phyloP scores from a whole-genome alignment of 2,329 filamentous ascomycete species.

The Bisporella sp. region DNA sequence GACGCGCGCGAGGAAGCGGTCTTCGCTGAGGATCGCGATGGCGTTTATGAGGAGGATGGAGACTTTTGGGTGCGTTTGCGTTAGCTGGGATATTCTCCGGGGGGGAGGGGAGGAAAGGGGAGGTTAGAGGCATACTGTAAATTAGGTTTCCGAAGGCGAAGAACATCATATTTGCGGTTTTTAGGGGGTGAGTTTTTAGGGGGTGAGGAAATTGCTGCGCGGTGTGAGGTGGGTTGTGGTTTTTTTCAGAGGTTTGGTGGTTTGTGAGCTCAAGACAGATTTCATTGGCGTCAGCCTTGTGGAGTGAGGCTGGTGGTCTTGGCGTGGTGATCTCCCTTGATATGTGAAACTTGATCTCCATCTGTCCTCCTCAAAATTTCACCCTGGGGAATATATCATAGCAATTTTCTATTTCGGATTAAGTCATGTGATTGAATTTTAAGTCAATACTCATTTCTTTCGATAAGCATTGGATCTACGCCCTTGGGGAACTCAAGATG shows the following conservation, averaged over 20 bases:
- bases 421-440: no score
- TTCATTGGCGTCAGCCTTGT: neutral
- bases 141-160: constrained; percentile 63
- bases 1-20: constrained; percentile 82
- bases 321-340: no score
- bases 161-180: constrained; percentile 55
- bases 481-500: no score
- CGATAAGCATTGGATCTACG: no score
- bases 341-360: no score
- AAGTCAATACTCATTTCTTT: no score
- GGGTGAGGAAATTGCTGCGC: neutral
- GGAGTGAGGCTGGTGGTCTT: constrained; percentile 10
- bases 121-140: constrained; percentile 47
- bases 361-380: no score
- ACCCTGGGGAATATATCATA: no score
- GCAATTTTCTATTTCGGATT: no score
- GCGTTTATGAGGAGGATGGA: constrained; percentile 87
- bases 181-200: neutral
- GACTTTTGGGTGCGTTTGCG: constrained; percentile 39
- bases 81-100: constrained; percentile 2
- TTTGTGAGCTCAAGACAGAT: neutral
- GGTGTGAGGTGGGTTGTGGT: constrained; percentile 3
- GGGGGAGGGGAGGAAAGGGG: neutral
- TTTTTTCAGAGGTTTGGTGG: neutral
- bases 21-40: constrained; percentile 88